Evolutionary conservation across 2,329 filamentous ascomycete genomes (phyloP).

Genomic region (Emergomyces africanus): DNA sequence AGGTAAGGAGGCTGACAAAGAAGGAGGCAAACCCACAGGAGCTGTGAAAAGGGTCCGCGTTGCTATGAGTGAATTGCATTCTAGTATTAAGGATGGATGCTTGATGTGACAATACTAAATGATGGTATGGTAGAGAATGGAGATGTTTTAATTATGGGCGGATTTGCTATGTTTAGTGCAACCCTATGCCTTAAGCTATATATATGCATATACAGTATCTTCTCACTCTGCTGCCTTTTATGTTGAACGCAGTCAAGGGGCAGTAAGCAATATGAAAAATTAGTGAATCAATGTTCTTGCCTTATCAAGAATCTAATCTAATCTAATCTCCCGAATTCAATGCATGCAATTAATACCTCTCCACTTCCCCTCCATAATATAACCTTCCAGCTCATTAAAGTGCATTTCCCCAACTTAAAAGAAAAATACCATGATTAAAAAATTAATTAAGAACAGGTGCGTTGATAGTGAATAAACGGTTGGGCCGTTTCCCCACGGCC

Average conservation of each 20-base stretch:
- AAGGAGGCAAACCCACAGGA: conserved; percentile 10
- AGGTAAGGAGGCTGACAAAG: no score
- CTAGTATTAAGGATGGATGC: conserved; percentile 37
- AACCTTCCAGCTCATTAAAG: neutral
- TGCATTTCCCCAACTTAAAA: neutral
- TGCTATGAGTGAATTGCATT: conserved; percentile 35
- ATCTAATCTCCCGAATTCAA: neutral
- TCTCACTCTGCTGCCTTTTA: no score
- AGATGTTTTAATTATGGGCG: no score
- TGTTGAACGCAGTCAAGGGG: no score
- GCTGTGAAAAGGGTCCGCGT: conserved; percentile 15
- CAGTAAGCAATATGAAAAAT: neutral
- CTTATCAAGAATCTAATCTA: neutral
- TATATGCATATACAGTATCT: no score
- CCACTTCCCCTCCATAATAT: neutral
- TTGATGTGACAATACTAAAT: no score
- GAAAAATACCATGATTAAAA: neutral
- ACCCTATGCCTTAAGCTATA: no score
- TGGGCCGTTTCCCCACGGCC: no score
- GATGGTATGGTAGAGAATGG: no score
- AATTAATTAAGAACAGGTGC: no score
- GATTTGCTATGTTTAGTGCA: no score
- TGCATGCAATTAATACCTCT: neutral
- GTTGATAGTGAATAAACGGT: no score
- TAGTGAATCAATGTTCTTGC: neutral